Conservation (phyloP, 2,329 filamentous ascomycete genomes). For the Exophiala xenobiotica region DNA sequence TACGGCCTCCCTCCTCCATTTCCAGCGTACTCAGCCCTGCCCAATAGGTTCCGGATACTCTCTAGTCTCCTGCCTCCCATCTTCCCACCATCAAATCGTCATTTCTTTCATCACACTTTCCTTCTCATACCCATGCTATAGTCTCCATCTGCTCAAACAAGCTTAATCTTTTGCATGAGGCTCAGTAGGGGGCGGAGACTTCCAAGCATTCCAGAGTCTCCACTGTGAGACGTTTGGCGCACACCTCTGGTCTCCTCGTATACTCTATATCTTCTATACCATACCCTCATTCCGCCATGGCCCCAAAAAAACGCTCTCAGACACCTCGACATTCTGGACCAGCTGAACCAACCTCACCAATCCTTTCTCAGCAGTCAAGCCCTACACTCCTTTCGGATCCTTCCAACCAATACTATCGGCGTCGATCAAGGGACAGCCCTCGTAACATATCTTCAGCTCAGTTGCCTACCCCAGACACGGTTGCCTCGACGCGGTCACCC, state of each 20-base stretch:
- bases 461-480: conserved; percentile 13
- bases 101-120: conserved; percentile 29
- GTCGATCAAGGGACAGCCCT: conserved; percentile 18
- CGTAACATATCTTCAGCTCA: conserved; percentile 17
- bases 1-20: conserved; percentile 11
- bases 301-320: conserved; percentile 29
- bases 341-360: conserved; percentile 18
- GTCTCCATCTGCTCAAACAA: conserved; percentile 29
- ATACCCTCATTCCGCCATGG: conserved; percentile 23
- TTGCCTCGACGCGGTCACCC: conserved; percentile 16
- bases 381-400: conserved; percentile 20
- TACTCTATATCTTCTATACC: conserved; percentile 30
- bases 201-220: conserved; percentile 28
- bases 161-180: conserved; percentile 31
- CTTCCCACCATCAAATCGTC: conserved; percentile 30
- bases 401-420: conserved; percentile 17
- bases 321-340: conserved; percentile 23
- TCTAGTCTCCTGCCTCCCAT: conserved; percentile 24
- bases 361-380: conserved; percentile 14
- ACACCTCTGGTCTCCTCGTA: conserved; percentile 27
- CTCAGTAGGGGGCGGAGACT: conserved; percentile 33
- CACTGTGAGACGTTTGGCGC: conserved; percentile 29
- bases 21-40: conserved; percentile 24
- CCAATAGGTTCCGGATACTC: conserved; percentile 18
- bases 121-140: conserved; percentile 26